These are phyloP conservation scores for Emydomyces testavorans DNA, from an alignment of 2,329 filamentous ascomycete genomes.

Conservation along the genomic window DNA sequence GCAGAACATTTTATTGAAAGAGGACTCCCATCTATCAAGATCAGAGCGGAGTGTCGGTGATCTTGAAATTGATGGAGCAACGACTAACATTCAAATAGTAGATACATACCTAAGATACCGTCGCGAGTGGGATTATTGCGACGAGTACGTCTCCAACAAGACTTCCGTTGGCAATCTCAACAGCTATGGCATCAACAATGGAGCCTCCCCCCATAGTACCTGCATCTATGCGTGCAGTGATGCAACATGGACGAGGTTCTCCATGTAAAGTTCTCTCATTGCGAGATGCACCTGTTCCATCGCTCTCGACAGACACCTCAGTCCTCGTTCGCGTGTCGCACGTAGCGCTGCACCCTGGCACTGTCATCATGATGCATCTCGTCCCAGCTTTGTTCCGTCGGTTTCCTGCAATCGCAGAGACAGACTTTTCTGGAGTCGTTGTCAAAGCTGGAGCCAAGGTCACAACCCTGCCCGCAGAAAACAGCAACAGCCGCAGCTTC, in stretches of 20 bases:
- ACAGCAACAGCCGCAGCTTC: neutral
- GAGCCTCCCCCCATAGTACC: conserved; percentile 3
- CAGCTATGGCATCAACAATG: neutral
- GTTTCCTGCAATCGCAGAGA: conserved; percentile 13
- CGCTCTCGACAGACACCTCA: conserved; percentile 12
- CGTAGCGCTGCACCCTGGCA: conserved; percentile 14
- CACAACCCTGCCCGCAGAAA: neutral
- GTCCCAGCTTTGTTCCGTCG: conserved; percentile 11
- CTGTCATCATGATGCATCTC: conserved; percentile 12
- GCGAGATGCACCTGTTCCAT: conserved; percentile 7
- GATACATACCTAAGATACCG: neutral
- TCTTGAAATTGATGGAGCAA: too few relatives aligned
- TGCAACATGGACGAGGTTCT: conserved; percentile 5
- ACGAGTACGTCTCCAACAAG: neutral
- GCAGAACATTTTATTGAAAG: neutral
- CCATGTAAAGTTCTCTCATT: conserved; percentile 9
- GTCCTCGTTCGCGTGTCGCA: conserved; percentile 15
- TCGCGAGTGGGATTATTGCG: neutral
- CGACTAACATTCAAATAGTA: too few relatives aligned
- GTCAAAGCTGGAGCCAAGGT: conserved; percentile 9
- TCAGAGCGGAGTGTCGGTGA: neutral
- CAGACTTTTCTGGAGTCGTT: conserved; percentile 14
- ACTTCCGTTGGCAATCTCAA: neutral
- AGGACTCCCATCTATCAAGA: neutral
- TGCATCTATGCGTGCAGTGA: conserved; percentile 6